A percentile compares a stretch with the other conserved stretches of the same genome.
phyloP scores from a whole-genome alignment of 176 grass and related monocot genomes.

The Oryza punctata region DNA sequence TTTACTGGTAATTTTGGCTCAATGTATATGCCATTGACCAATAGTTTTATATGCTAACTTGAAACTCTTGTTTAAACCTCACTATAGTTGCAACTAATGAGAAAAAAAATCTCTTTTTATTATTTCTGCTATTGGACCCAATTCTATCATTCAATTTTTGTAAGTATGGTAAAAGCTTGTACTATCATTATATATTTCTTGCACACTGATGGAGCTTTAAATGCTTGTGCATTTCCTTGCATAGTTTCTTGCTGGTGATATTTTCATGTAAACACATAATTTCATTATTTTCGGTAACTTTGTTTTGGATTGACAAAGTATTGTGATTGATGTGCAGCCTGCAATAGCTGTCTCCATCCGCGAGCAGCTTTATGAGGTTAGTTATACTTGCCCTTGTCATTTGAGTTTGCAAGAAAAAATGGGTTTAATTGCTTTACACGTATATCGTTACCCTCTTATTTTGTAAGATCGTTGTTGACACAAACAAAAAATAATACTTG shows the following conservation, averaged over 20 bases:
- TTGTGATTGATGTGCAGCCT: slow-evolving; percentile 56
- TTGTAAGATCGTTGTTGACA: background rate
- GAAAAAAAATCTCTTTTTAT: too few relatives aligned
- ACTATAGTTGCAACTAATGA: too few relatives aligned
- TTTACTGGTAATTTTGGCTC: too few relatives aligned
- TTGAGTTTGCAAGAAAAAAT: too few relatives aligned
- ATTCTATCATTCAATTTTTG: background rate
- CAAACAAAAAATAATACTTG: background rate
- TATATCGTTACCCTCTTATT: background rate
- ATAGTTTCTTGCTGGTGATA: background rate
- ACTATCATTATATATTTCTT: background rate
- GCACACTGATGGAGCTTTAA: background rate
- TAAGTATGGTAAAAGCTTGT: too few relatives aligned
- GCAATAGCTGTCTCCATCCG: slow-evolving; percentile 91
- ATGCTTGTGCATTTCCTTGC: background rate
- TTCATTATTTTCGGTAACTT: slow-evolving; percentile 5
- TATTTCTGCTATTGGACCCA: too few relatives aligned
- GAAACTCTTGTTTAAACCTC: too few relatives aligned
- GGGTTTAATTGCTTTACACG: background rate
- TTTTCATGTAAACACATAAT: slow-evolving; percentile 9
- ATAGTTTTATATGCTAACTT: too few relatives aligned
- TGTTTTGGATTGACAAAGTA: slow-evolving; percentile 23
- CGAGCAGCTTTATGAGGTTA: slow-evolving; percentile 98
- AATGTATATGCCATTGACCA: background rate
- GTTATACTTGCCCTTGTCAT: slow-evolving; percentile 16